Evolutionary conservation across 345 rosid species (phyloP).

Genomic region (Erucastrum elatum): DNA sequence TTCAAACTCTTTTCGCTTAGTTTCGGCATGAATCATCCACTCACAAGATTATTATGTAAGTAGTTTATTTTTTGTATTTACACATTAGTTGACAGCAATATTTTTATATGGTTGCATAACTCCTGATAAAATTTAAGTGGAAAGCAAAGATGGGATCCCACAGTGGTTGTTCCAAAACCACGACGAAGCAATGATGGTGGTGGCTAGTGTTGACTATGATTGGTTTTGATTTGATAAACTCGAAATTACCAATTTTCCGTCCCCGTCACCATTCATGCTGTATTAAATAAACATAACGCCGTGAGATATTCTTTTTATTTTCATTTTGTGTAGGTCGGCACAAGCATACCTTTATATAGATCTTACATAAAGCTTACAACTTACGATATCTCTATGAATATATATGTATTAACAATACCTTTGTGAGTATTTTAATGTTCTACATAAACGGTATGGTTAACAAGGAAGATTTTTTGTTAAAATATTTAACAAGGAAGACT

Average conservation of each 20-base stretch:
- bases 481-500: not conserved
- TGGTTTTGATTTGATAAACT: constrained; percentile 28
- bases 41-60: not conserved
- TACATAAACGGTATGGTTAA: not conserved
- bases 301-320: not conserved
- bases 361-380: not conserved
- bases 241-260: constrained; percentile 15
- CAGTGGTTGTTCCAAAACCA: not conserved
- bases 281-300: constrained; percentile 22
- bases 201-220: constrained; percentile 26
- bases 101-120: not conserved
- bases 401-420: not conserved
- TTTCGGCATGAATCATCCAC: not conserved
- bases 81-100: not conserved
- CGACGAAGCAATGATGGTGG: constrained; percentile 17
- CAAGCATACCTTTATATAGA: not conserved
- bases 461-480: not conserved
- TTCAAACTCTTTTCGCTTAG: not conserved
- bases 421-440: not conserved
- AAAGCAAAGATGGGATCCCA: not conserved
- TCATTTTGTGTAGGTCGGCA: not conserved
- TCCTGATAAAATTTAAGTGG: not conserved
- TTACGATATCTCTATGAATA: not conserved
- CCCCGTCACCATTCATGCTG: constrained; percentile 14
- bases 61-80: not conserved